Evolutionary conservation across 768 basidiomycete species (phyloP).

Genomic region (Tulasnella sp.): DNA sequence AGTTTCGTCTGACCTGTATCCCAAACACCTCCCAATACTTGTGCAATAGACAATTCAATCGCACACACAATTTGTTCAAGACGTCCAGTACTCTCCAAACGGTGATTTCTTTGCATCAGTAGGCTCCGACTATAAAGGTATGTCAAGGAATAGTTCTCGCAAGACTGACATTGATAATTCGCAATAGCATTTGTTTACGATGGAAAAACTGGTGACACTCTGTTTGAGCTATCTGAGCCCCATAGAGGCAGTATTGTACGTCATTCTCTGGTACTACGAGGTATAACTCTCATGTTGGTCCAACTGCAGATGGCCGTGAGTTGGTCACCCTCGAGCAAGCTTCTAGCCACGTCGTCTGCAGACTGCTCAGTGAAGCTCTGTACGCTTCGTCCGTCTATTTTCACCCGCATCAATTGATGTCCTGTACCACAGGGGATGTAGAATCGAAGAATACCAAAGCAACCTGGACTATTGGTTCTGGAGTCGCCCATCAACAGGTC

Average conservation of each 20-base stretch:
- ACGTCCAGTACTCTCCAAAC: slow-evolving; percentile 67
- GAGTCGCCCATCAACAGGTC: slow-evolving; percentile 70
- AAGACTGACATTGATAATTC: neutral
- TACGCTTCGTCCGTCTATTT: slow-evolving; percentile 27
- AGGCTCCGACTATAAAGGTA: slow-evolving; percentile 71
- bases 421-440: slow-evolving; percentile 53
- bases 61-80: slow-evolving; percentile 87
- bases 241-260: slow-evolving; percentile 69
- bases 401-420: neutral
- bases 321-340: slow-evolving; percentile 70
- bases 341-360: slow-evolving; percentile 67
- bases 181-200: slow-evolving; percentile 60
- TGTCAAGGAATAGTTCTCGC: neutral
- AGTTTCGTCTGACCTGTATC: neutral
- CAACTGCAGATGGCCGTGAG: slow-evolving; percentile 30
- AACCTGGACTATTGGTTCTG: slow-evolving; percentile 61
- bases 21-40: neutral
- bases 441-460: slow-evolving; percentile 51
- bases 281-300: neutral
- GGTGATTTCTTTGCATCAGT: slow-evolving; percentile 80
- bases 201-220: slow-evolving; percentile 72
- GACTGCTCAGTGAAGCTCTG: slow-evolving; percentile 84
- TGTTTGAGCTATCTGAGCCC: slow-evolving; percentile 53
- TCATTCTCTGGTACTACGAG: slow-evolving; percentile 15
- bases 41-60: slow-evolving; percentile 56